Evolutionary conservation across 2,329 filamentous ascomycete genomes (phyloP).

Genomic region (Cladophialophora carrionii): DNA sequence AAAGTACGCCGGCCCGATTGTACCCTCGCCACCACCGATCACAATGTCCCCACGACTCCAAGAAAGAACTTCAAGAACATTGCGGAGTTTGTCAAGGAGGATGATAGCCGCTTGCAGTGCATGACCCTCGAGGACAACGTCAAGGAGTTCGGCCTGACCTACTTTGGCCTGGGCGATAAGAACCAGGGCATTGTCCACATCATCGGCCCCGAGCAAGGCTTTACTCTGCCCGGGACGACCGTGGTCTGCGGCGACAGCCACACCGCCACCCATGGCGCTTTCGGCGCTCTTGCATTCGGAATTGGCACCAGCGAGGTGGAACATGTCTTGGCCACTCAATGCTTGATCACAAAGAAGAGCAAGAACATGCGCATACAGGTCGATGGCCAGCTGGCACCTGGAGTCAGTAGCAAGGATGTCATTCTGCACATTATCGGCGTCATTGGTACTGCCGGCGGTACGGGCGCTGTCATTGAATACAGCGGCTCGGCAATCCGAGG

Average conservation of each 20-base stretch:
- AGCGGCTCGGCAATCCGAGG: slow-evolving; percentile 88
- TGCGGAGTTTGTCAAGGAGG: slow-evolving; percentile 89
- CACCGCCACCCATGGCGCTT: slow-evolving; percentile 96
- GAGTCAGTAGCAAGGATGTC: slow-evolving; percentile 95
- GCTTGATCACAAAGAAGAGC: slow-evolving; percentile 88
- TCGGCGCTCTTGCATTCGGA: slow-evolving; percentile 90
- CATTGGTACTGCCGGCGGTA: slow-evolving; percentile 94
- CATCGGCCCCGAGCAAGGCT: slow-evolving; percentile 97
- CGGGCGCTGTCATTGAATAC: slow-evolving; percentile 93
- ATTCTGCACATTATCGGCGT: slow-evolving; percentile 89
- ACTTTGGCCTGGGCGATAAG: slow-evolving; percentile 95
- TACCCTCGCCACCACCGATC: slow-evolving; percentile 93
- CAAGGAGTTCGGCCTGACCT: slow-evolving; percentile 92
- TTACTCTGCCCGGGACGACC: slow-evolving; percentile 94
- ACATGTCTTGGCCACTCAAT: slow-evolving; percentile 96
- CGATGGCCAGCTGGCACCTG: slow-evolving; percentile 83
- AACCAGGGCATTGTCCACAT: slow-evolving; percentile 98
- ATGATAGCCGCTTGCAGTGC: slow-evolving; percentile 90
- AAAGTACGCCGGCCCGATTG: slow-evolving; percentile 92
- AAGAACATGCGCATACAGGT: slow-evolving; percentile 99
- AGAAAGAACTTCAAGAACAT: slow-evolving; percentile 94
- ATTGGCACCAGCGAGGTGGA: slow-evolving; percentile 98
- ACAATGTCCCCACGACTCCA: slow-evolving; percentile 94
- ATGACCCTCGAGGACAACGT: slow-evolving; percentile 97
- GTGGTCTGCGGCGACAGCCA: slow-evolving; percentile 98